Evolutionary conservation across 2,329 filamentous ascomycete species (phyloP), one percentile per base, ranked within the genome.

Genomic region (Escovopsis sp.): DNA sequence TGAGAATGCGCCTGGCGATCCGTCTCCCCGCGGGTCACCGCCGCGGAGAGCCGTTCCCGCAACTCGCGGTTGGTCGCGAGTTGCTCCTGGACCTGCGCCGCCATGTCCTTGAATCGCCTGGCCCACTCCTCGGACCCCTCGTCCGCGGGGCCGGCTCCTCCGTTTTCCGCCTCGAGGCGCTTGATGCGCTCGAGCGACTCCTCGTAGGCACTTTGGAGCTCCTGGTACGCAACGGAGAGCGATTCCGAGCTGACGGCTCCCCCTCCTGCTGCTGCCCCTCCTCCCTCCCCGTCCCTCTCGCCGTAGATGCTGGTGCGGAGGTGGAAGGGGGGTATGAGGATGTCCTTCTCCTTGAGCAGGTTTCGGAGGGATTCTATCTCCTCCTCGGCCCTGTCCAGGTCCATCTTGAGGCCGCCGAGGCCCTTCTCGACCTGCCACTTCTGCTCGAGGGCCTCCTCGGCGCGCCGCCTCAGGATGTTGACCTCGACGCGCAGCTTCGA

Each of bases 361-460:
- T 68, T 74, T 35, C 85, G 79, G 34, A 98, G 71, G n/a, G 84
- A 84, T 34, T 76, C 69, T 27, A 94, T 94, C 63, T 98, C 91
- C 57, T 91, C 84, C 60, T 95, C 86, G 24, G 91, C 88, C 47
- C 88, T 84, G 60, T 96, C 91, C 35, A 98, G 75, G 56, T 96
- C 89, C 83, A 94, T 95, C 65, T 94, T 94, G 43, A 96, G 66
- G 42, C 88, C 86, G 40, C 77, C 74, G 2, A 96, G 67, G 14
- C 86, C 86, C 63, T 93, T 93, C 62, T 95, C 89, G 47, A 88
- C 89, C 57, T 93, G 83, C 81, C 85, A 96, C 62, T 96, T 96
- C 54, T 94, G 84, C 55, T 94, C 86, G 12, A 96, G 72, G 13
- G 89, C 89, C 48, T 96, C 89, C 53, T 98, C 89, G 27, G 89